Evolutionary conservation across 2,329 filamentous ascomycete species (phyloP).

Genomic region (Cytospora leucostoma): DNA sequence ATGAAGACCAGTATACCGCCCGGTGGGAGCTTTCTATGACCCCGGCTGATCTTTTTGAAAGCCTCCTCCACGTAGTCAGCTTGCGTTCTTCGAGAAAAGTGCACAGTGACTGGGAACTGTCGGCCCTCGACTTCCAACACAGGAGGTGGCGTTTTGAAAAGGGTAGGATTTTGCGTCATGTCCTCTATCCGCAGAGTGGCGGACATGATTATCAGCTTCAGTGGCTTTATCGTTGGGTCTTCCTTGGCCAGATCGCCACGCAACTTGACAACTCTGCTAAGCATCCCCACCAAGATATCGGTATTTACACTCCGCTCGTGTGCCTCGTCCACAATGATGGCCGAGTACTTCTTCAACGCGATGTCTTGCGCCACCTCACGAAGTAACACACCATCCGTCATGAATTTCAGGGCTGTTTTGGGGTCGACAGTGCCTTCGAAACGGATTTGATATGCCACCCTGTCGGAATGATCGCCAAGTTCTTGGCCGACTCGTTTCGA

Average conservation of each 20-base stretch:
- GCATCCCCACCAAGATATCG: conserved; percentile 95
- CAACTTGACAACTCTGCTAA: conserved; percentile 87
- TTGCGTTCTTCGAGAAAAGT: conserved; percentile 82
- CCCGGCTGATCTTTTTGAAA: conserved; percentile 82
- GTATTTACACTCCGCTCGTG: conserved; percentile 98
- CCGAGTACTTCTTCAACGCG: conserved; percentile 84
- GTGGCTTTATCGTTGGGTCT: conserved; percentile 68
- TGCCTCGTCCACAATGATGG: conserved; percentile 92
- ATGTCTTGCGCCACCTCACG: conserved; percentile 91
- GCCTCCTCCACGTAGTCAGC: conserved; percentile 90
- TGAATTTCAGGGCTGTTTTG: conserved; percentile 93
- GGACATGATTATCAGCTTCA: conserved; percentile 98
- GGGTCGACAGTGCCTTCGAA: conserved; percentile 83
- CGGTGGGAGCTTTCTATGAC: conserved; percentile 85
- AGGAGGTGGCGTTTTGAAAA: conserved; percentile 79
- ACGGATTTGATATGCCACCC: conserved; percentile 90
- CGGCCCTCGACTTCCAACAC: conserved; percentile 88
- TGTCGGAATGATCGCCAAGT: conserved; percentile 72
- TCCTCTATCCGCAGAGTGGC: conserved; percentile 90
- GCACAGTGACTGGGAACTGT: conserved; percentile 85
- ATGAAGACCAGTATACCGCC: conserved; percentile 93
- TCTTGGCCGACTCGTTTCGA: conserved; percentile 88
- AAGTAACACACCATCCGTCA: conserved; percentile 96
- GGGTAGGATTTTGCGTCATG: conserved; percentile 77
- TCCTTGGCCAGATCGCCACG: conserved; percentile 74